A percentile compares a stretch with the other conserved stretches of the same genome.
phyloP scores from a whole-genome alignment of 2,329 filamentous ascomycete genomes.

The Cytospora piceicola region DNA sequence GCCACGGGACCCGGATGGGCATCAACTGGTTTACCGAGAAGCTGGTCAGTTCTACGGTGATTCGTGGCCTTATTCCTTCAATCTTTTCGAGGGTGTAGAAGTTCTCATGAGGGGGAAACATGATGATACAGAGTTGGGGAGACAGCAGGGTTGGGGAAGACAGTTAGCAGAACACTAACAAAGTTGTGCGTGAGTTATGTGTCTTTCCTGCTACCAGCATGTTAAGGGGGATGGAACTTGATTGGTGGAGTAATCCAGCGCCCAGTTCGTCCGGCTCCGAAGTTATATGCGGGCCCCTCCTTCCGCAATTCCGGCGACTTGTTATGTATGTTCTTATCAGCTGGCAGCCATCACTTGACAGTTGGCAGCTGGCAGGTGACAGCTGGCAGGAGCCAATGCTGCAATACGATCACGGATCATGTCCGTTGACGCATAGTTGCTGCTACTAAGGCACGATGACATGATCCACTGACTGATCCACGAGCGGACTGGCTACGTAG shows the following conservation, averaged over 20 bases:
- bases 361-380: background rate
- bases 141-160: background rate
- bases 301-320: background rate
- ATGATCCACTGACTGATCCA: too few relatives aligned
- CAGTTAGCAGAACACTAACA: background rate
- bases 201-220: background rate
- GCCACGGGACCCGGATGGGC: background rate
- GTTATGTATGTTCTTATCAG: too few relatives aligned
- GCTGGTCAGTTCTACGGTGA: background rate
- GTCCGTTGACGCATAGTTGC: too few relatives aligned
- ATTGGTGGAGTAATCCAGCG: background rate
- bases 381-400: background rate
- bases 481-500: too few relatives aligned
- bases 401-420: background rate
- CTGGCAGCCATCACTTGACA: background rate
- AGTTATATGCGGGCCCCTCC: background rate
- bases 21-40: background rate
- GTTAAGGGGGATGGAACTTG: background rate
- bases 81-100: too few relatives aligned
- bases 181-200: background rate
- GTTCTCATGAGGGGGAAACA: background rate
- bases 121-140: background rate
- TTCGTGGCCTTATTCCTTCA: background rate
- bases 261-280: background rate
- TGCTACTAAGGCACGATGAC: too few relatives aligned